Evolutionary conservation across 495 filamentous ascomycete species (phyloP), one percentile per base, ranked within the genome.

Genomic region (Pyrenopolyporus hunteri): DNA sequence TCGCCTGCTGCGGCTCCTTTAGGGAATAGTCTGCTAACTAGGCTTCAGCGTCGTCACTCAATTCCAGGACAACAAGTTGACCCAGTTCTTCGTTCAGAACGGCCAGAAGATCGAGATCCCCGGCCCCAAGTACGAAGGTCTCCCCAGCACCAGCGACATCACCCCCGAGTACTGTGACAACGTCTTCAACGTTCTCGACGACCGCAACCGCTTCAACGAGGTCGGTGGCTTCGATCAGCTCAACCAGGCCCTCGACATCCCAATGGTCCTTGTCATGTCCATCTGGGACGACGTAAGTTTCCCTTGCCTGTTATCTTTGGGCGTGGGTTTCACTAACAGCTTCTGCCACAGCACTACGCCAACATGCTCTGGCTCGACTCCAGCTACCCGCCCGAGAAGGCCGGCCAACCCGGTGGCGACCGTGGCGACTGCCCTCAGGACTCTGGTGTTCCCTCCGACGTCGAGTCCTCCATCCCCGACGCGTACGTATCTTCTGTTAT

Each of bases 301-400:
- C 46, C 19, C 32, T 3, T 8, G 1, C 49, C 36, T 9, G 8
- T 17, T 42, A 25, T 44, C 28, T 2, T 8, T n/a, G 2, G 4
- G 19, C 28, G 14, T 5, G 3, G 6, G 26, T 19, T 13, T 53
- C 28, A 25, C 37, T 60, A 22, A 57, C 44, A n/a, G 5, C 26
- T 7, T 16, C 2, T 23, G 7, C 32, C 55, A 5, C 29, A 74
- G 70, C 83, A 92, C 75, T 75, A 80, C 69, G 76, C 81, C 75
- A 82, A 90, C 78, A 93, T 93, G 90, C 81, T 89, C 64, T 93
- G 90, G 90, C 85, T 94, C 67, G 90, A 93, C 79, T 85, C 85
- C 70, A 82, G 76, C 74, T 91, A 86, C 79, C 90, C 90, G 2
- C 74, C 79, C 33, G 79, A 80, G 66, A 73, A 77, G 43, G 56